Evolutionary conservation across 2,329 filamentous ascomycete species (phyloP), one percentile per base, ranked within the genome.

Genomic region (Diaporthe vexans): DNA sequence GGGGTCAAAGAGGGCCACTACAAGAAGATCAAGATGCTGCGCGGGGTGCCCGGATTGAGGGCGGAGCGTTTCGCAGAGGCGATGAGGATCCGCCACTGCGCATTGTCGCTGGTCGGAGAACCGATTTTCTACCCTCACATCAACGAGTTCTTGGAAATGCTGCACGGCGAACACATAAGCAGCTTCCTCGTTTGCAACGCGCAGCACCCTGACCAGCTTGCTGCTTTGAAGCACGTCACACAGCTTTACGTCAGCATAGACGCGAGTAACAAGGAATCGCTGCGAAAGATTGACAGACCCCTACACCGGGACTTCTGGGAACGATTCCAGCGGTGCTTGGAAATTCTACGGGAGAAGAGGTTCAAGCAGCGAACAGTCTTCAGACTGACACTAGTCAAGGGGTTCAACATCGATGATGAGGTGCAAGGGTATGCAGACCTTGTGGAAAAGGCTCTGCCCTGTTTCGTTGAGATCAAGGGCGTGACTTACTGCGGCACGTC

Each of bases 51-150:
- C 0, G 97, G 97, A 7, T 95, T 98, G 5, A 91, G 96, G 15
- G 94, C 95, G 0, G 96, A 98, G 83, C 90, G 97, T 4, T 98
- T 97, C 80, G 91, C 93, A 9, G 97, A 98, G 85, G 96, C 95
- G 0, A 95, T 98, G 93, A 90, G 92, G 56, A 98, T 99, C 79
- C 90, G 95, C 0, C 96, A 99, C 84, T 99, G 96, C 82, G 97
- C 97, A 0, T 87, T 99, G 59, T 95, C 92, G 77, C 88, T 99
- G 13, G 97, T 99, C 29, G 96, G 97, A 78, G 96, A 99, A 83
- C 96, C 96, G n/a, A 98, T 98, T 79, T 98, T 98, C 86, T 98
- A 98, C 83, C 97, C 97, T 13, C 92, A 97, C 81, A 98, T 98
- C 87, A 98, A 99, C 83, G 93, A 95, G 81, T 95, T 98, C 80